These are phyloP conservation scores for Aquilaria sinensis DNA, from an alignment of 345 rosid genomes.

Conservation along the genomic window DNA sequence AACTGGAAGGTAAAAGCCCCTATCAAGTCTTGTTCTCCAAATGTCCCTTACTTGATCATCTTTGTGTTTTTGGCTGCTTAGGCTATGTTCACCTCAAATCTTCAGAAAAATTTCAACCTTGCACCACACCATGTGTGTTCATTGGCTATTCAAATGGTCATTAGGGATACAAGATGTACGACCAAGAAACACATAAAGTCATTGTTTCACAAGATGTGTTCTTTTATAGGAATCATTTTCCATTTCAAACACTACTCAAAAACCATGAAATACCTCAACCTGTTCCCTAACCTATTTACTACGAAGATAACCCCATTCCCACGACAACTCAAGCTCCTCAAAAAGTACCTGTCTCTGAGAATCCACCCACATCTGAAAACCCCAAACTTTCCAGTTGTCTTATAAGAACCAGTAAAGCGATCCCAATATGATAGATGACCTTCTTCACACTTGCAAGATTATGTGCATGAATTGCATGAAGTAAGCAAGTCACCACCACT, in stretches of 20 bases:
- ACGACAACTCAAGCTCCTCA: no score
- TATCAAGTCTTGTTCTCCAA: neutral
- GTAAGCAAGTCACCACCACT: no score
- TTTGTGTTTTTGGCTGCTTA: neutral
- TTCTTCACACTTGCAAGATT: no score
- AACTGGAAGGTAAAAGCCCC: neutral
- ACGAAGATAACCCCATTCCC: neutral
- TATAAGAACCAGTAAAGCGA: no score
- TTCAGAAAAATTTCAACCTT: neutral
- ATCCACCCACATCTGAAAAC: no score
- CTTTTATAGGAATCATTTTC: neutral
- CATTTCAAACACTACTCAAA: neutral
- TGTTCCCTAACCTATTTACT: neutral
- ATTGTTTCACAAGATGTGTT: neutral
- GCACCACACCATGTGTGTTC: neutral
- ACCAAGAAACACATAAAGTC: neutral
- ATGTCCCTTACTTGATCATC: neutral
- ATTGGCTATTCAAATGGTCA: constrained; percentile 3
- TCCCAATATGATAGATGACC: no score
- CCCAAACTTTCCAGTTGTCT: no score
- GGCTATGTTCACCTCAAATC: neutral
- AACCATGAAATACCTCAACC: neutral
- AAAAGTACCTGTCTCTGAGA: no score
- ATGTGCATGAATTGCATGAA: no score
- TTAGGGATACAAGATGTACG: neutral